Evolutionary conservation across 345 rosid genomes (phyloP).

Genomic region (Isatis tinctoria): DNA sequence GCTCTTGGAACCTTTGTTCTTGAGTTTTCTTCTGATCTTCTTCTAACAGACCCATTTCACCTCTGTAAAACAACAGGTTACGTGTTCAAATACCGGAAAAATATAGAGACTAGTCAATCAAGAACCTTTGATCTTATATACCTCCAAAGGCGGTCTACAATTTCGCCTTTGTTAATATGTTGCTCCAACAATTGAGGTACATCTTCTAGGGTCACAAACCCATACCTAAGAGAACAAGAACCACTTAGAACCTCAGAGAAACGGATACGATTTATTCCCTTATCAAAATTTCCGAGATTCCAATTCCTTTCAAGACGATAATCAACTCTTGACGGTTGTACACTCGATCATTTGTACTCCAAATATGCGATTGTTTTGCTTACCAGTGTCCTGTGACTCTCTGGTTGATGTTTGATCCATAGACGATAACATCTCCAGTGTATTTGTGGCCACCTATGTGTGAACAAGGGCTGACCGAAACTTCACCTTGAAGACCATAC

Average conservation of each 20-base stretch:
- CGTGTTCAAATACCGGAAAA: not conserved
- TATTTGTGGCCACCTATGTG: constrained; percentile 93
- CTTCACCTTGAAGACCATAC: constrained; percentile 66
- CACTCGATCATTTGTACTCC: not conserved
- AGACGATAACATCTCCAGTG: constrained; percentile 91
- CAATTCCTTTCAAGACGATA: not conserved
- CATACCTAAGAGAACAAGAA: constrained; percentile 53
- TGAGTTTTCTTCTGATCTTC: constrained; percentile 65
- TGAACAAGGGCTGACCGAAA: constrained; percentile 94
- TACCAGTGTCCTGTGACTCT: constrained; percentile 84
- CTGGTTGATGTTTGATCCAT: constrained; percentile 53
- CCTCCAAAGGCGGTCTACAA: constrained; percentile 82
- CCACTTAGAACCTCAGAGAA: no score
- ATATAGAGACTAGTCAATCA: not conserved
- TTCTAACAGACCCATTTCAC: constrained; percentile 79
- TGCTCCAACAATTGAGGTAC: constrained; percentile 60
- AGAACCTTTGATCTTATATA: constrained; percentile 35
- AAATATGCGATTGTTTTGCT: constrained; percentile 7
- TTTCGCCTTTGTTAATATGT: constrained; percentile 76
- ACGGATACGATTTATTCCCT: no score
- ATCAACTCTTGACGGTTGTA: not conserved
- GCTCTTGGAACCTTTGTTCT: constrained; percentile 48
- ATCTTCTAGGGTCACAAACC: constrained; percentile 81
- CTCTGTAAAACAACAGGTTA: constrained; percentile 42
- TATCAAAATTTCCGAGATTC: not conserved